Evolutionary conservation across 176 grass and related monocot species (phyloP).

Genomic region (Oryza australiensis): DNA sequence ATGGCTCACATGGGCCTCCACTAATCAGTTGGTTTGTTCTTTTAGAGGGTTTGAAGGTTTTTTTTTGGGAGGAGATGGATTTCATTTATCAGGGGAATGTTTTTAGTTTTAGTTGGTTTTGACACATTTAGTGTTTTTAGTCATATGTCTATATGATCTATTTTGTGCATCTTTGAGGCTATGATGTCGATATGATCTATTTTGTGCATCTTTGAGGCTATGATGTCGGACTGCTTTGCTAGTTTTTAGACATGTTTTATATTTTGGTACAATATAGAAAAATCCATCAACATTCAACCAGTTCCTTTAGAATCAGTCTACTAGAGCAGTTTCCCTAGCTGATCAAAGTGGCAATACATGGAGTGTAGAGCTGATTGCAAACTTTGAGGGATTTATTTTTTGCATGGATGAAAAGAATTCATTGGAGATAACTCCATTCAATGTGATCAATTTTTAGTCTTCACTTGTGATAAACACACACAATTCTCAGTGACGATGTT

Average conservation of each 20-base stretch:
- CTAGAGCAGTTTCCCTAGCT: slow-evolving; percentile 47
- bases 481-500: slow-evolving; percentile 65
- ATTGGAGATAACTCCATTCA: slow-evolving; percentile 56
- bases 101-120: not conserved
- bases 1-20: no score
- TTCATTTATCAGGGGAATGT: no score
- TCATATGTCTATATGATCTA: not conserved
- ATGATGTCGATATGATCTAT: not conserved
- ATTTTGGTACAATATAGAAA: slow-evolving; percentile 41
- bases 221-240: not conserved
- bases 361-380: slow-evolving; percentile 40
- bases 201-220: not conserved
- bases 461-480: slow-evolving; percentile 49
- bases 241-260: not conserved
- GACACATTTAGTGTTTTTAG: not conserved
- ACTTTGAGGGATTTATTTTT: slow-evolving; percentile 40
- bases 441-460: slow-evolving; percentile 58
- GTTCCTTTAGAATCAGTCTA: slow-evolving; percentile 45
- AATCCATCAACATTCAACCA: slow-evolving; percentile 55
- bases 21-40: no score
- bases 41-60: no score
- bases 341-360: slow-evolving; percentile 56
- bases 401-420: slow-evolving; percentile 69
- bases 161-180: not conserved
- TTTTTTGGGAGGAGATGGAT: no score